These are phyloP conservation scores for Yarrowia sp. DNA, from an alignment of 805 yeast species.

Conservation along the genomic window DNA sequence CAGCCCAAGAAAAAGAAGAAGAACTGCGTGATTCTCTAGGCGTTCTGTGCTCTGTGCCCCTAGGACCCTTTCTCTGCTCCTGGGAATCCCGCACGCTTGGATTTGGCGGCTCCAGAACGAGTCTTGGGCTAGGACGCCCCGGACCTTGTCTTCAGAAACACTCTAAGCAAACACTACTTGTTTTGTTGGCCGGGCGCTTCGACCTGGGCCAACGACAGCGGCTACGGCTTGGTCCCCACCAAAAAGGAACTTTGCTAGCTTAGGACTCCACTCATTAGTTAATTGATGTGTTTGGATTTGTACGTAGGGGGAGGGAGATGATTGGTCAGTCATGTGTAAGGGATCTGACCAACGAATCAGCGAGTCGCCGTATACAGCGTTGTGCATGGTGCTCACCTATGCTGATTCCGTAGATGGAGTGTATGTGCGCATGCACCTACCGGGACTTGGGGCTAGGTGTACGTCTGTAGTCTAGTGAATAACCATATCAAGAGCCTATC, in stretches of 20 bases:
- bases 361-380: too few relatives aligned
- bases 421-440: neutral
- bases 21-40: slow-evolving; percentile 48
- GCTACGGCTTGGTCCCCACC: neutral
- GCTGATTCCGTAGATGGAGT: too few relatives aligned
- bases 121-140: neutral
- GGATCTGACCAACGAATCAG: too few relatives aligned
- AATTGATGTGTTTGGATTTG: slow-evolving; percentile 12
- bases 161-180: slow-evolving; percentile 6
- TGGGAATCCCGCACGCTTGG: too few relatives aligned
- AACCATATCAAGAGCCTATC: neutral
- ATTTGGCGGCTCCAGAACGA: neutral
- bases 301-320: neutral
- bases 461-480: too few relatives aligned
- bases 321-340: neutral
- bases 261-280: slow-evolving; percentile 25
- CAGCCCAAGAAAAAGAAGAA: slow-evolving; percentile 44
- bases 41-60: too few relatives aligned
- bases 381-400: too few relatives aligned
- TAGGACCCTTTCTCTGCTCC: too few relatives aligned
- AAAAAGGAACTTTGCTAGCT: neutral
- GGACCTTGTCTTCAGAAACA: neutral
- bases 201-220: neutral
- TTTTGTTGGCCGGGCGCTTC: neutral
- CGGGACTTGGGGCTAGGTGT: too few relatives aligned